phyloP scores from a whole-genome alignment of 176 grass and related monocot species.

The Triticum timopheevii region DNA sequence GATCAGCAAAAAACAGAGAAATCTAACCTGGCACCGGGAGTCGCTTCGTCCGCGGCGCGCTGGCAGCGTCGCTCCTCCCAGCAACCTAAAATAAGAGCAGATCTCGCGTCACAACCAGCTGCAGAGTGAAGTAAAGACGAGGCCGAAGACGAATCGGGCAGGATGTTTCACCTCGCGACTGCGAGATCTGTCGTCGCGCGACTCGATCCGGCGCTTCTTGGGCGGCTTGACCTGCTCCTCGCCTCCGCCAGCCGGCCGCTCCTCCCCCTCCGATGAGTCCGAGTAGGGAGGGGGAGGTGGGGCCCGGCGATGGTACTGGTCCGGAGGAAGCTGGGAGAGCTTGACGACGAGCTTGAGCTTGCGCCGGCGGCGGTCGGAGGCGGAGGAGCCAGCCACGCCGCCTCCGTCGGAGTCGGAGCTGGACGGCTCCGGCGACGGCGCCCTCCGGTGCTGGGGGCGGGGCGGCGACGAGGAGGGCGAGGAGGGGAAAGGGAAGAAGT shows the following conservation, averaged over 20 bases:
- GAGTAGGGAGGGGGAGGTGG: slow-evolving; percentile 47
- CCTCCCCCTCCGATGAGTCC: slow-evolving; percentile 42
- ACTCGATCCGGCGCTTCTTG: slow-evolving; percentile 90
- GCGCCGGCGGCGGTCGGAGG: slow-evolving; percentile 46
- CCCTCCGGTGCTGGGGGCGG: slow-evolving; percentile 35
- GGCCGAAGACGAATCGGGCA: background rate
- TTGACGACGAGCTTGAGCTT: slow-evolving; percentile 91
- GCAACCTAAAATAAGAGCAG: slow-evolving; percentile 43
- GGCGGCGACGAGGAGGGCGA: slow-evolving; percentile 43
- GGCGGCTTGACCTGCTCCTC: slow-evolving; percentile 80
- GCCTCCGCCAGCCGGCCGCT: slow-evolving; percentile 30
- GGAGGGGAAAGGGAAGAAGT: slow-evolving; percentile 48
- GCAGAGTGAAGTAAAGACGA: slow-evolving; percentile 26
- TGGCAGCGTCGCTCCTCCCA: slow-evolving; percentile 44
- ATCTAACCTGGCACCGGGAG: slow-evolving; percentile 64
- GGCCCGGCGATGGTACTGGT: slow-evolving; percentile 33
- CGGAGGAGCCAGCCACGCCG: slow-evolving; percentile 38
- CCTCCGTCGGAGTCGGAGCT: slow-evolving; percentile 50
- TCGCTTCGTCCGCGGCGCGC: slow-evolving; percentile 56
- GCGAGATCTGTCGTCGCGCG: slow-evolving; percentile 60
- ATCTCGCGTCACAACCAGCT: slow-evolving; percentile 45
- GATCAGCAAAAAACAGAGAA: slow-evolving; percentile 19
- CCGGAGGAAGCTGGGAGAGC: slow-evolving; percentile 48
- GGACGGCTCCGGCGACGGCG: slow-evolving; percentile 49
- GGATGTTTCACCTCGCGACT: slow-evolving; percentile 29